Conservation (phyloP, 768 basidiomycete genomes). For the Tephrocybe sp. region DNA sequence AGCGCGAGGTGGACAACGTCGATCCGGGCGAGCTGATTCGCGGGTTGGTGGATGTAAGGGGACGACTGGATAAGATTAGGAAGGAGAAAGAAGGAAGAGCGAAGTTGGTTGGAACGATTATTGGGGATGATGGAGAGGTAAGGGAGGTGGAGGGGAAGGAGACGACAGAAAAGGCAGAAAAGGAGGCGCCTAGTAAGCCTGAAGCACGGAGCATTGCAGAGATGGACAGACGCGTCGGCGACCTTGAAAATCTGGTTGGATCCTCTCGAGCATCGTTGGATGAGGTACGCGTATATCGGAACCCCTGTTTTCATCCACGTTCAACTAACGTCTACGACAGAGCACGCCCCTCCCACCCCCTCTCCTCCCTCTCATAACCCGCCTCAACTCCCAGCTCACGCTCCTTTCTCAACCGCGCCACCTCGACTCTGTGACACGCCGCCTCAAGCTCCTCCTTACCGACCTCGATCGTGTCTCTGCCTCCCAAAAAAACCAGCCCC, state of each 20-base stretch:
- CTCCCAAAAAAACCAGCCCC: constrained; percentile 38
- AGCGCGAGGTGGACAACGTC: constrained; percentile 57
- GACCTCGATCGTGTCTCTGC: constrained; percentile 82
- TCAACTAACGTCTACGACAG: constrained; percentile 31
- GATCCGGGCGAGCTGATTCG: constrained; percentile 77
- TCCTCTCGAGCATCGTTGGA: constrained; percentile 78
- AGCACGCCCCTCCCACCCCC: constrained; percentile 74
- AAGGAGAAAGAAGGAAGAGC: constrained; percentile 66
- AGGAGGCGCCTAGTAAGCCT: constrained; percentile 26
- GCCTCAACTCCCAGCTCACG: constrained; percentile 82
- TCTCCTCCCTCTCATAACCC: constrained; percentile 77
- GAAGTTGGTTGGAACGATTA: constrained; percentile 58
- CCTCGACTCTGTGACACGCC: constrained; percentile 91
- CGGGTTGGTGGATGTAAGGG: constrained; percentile 74
- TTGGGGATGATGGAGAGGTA: constrained; percentile 32
- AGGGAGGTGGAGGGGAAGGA: constrained; percentile 17
- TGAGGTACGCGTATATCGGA: constrained; percentile 65
- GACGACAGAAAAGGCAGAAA: constrained; percentile 7
- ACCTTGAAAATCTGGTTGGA: constrained; percentile 82
- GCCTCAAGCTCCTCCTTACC: constrained; percentile 87
- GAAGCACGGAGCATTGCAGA: constrained; percentile 59
- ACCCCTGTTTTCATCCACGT: neutral
- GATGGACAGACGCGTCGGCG: constrained; percentile 81
- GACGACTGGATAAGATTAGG: constrained; percentile 65
- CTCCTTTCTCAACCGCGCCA: constrained; percentile 94